Evolutionary conservation across 495 filamentous ascomycete species (phyloP), one percentile per base, ranked within the genome.

Genomic region (Lepraria neglecta): DNA sequence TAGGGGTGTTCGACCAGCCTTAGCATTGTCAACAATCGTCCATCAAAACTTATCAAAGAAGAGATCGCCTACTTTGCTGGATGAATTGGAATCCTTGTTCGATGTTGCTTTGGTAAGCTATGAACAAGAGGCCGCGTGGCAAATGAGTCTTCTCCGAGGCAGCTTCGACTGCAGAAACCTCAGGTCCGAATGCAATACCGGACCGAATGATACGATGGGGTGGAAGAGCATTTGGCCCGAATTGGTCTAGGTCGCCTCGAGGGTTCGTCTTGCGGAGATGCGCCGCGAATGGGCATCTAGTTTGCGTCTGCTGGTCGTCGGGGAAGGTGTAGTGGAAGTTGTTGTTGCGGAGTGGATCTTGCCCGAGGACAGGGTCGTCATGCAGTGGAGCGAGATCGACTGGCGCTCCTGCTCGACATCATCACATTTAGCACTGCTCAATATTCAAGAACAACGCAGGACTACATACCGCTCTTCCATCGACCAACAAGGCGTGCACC

Each of bases 181-280:
- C 75, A 1, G 67, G 70, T 15, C 75, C 75, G 54, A 73, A 77
- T n/a, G 71, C 69, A 50, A 77, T 76, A 31, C 75, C 74, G 52
- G 73, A 71, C 17, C 75, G 75, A 45, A 77, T 65, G 55, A 77
- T 73, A 50, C 70, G 69, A 56, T 62, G 63, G 14, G 42, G 51
- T 42, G 65, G 50, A 17, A 50, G 64, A 14, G 63, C 52, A 0
- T 40, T 19, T 43, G 40, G 24, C 7, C 17, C 19, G 46, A 47
- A 42, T 2, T 58, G 17, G 15, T 65, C 63, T 9, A 76, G 52
- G 54, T 75, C 71, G 40, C 56, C 63, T 52, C 74, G 69, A 11
- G 73, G 74, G 57, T 75, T 76, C 10, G 66, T 71, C 71, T 77
- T 76, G 64, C 75, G 74, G 35, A 72, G 71, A 55, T 77, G 75